Evolutionary conservation across 2,329 filamentous ascomycete species (phyloP), one percentile per base, ranked within the genome.

Genomic region (Aspergillus quadrilineatus): DNA sequence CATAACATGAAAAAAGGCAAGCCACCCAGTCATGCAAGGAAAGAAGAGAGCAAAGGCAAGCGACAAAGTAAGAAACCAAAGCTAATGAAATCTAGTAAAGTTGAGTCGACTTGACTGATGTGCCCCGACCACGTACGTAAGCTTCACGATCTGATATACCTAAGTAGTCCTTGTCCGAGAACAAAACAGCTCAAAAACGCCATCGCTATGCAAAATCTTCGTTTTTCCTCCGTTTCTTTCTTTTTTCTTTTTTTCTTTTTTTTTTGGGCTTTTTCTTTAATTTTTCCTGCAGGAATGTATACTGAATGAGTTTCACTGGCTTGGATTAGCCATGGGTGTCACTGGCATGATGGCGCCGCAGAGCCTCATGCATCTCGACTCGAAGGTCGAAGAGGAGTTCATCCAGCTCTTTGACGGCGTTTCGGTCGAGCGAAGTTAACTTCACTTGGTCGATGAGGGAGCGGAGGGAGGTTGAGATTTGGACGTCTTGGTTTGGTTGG

Each of bases 371-470:
- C 50, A 92, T 80, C 70, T 89, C 85, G 60, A 83, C 81, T 71
- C 89, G 87, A 62, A 93, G 84, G 70, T 93, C 88, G 77, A 92
- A 90, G 68, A 94, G 80, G 65, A 90, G 76, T 68, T 92, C 88
- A 67, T 94, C 90, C 62, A 94, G 80, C 68, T 87, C 81, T 57
- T 86, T 81, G 52, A 91, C 83, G 59, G 90, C 85, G 9, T 83
- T 79, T 9, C 84, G 80, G 14, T 85, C 85, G 42, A 95, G 73
- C 14, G 82, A 78, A 22, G 85, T 79, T 29, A 75, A 76, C 53
- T 80, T 82, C 56, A 92, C 77, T 60, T 85, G 80, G 17, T 79
- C 77, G 26, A 94, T 72, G 0, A 88, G 77, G 17, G 75, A 76
- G 59, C 75, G 79, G 43, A 88, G 78, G 37, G 80, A 77, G 57